Evolutionary conservation across 2,329 filamentous ascomycete species (phyloP), one percentile per base, ranked within the genome.

Genomic region (Rugonectria rugulosa): DNA sequence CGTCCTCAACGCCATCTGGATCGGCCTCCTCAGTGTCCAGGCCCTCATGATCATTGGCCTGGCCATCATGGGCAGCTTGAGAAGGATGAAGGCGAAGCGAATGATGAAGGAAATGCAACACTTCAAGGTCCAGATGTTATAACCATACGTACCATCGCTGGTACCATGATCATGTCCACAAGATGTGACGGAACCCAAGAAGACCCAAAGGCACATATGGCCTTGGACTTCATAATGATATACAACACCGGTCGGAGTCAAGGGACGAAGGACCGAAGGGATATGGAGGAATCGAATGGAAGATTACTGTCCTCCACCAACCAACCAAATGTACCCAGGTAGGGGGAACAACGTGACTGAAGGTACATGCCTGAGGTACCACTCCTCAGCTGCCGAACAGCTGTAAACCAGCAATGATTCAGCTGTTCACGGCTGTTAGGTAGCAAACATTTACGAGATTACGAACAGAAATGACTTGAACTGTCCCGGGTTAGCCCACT

Each of bases 1-100:
- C 45, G 70, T 80, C 27, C 68, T 81, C 41, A 80, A 81, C 70
- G 70, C 72, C 27, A 63, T 81, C 42, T 81, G 79, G 77, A 72
- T 81, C 42, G 74, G 75, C 34, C 73, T 81, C n/a, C 66, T 81
- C 34, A 72, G 72, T 15, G 62, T 81, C 29, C 77, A 81, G 59
- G 73, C 76, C 15, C 54, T 78, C 37, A 75, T 81, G 71, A 74
- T 81, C 4, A 54, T 77, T 24, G 71, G 72, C 9, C 75, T 79
- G 11, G 71, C 69, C 20, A 60, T 71, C 7, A 68, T 69, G 50
- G 67, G 66, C 47, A 59, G 71, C 32, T 53, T 71, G 17, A 72
- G 71, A 57, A 57, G 67, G 46, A 56, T 71, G 14, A 63, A 56
- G 48, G 42, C 53, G 20, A 53, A 59, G 32, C 53, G 57, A 20